These are phyloP conservation scores for Iris pallida DNA, from an alignment of 116 monocot genomes.

Conservation along the genomic window DNA sequence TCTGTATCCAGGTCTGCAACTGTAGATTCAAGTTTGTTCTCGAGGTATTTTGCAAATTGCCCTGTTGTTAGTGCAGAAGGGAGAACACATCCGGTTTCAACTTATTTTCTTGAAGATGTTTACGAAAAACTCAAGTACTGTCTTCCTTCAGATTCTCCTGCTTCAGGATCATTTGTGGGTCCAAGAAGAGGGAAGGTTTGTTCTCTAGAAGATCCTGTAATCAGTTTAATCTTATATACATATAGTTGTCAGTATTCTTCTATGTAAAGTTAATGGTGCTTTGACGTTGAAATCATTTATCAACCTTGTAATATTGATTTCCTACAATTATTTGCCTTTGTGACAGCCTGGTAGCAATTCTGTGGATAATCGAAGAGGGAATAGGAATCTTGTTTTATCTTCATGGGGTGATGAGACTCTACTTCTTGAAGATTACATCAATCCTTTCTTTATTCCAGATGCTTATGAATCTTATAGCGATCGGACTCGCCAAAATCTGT, in stretches of 20 bases:
- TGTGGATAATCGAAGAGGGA: conserved; percentile 77
- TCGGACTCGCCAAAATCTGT: conserved; percentile 70
- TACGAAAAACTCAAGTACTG: conserved; percentile 74
- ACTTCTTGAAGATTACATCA: conserved; percentile 63
- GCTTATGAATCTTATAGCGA: conserved; percentile 65
- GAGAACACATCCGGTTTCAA: conserved; percentile 86
- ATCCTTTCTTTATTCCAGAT: conserved; percentile 58
- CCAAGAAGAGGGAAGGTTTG: conserved; percentile 57
- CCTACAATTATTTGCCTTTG: conserved; percentile 4
- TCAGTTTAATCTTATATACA: not conserved
- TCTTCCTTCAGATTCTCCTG: conserved; percentile 83
- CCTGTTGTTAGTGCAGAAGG: conserved; percentile 84
- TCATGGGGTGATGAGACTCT: conserved; percentile 87
- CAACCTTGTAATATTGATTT: not conserved
- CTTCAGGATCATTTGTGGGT: conserved; percentile 46
- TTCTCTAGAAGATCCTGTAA: conserved; percentile 3
- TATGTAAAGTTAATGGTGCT: not conserved
- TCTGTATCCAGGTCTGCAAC: conserved; percentile 75
- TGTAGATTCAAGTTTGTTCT: conserved; percentile 76
- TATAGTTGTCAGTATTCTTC: not conserved
- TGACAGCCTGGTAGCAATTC: conserved; percentile 41
- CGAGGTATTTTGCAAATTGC: conserved; percentile 77
- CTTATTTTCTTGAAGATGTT: conserved; percentile 80
- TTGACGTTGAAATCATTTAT: not conserved
- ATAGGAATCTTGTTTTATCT: conserved; percentile 81